Evolutionary conservation across 164 flowering plant genomes (phyloP).

Genomic region (Stephania yunnanensis): DNA sequence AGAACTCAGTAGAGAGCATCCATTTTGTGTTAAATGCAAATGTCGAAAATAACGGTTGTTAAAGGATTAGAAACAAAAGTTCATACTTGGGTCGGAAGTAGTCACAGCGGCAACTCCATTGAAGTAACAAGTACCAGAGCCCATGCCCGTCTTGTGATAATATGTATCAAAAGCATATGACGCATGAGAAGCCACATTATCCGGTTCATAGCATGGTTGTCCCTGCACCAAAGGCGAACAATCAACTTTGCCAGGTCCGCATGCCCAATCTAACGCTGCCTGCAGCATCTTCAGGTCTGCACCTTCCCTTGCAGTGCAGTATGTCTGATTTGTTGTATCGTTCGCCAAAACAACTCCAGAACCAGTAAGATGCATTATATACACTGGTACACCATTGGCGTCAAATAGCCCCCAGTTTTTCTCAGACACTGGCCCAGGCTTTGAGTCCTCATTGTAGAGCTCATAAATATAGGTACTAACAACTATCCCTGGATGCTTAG

Average conservation of each 20-base stretch:
- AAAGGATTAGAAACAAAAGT: neutral
- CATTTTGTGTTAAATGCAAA: neutral
- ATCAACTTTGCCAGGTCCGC: constrained; percentile 88
- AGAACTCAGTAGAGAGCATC: neutral
- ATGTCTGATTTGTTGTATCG: constrained; percentile 84
- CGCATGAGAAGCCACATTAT: constrained; percentile 65
- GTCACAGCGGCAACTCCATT: constrained; percentile 82
- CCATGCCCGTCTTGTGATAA: constrained; percentile 60
- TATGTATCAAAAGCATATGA: constrained; percentile 80
- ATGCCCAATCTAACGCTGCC: constrained; percentile 92
- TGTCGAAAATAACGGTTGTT: neutral
- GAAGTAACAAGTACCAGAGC: constrained; percentile 67
- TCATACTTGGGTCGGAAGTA: constrained; percentile 82
- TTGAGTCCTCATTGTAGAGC: constrained; percentile 80
- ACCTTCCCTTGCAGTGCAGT: constrained; percentile 58
- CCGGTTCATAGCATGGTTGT: constrained; percentile 75
- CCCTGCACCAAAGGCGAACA: constrained; percentile 73
- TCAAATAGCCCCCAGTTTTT: constrained; percentile 92
- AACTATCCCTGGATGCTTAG: constrained; percentile 74
- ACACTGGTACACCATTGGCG: constrained; percentile 57
- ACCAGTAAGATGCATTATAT: constrained; percentile 56
- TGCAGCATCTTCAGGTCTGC: constrained; percentile 75
- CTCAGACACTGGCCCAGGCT: constrained; percentile 68
- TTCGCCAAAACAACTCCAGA: constrained; percentile 76
- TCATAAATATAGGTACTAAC: constrained; percentile 86